These are phyloP conservation scores for Nematodospora valgi DNA, from an alignment of 805 yeast genomes.

Conservation along the genomic window DNA sequence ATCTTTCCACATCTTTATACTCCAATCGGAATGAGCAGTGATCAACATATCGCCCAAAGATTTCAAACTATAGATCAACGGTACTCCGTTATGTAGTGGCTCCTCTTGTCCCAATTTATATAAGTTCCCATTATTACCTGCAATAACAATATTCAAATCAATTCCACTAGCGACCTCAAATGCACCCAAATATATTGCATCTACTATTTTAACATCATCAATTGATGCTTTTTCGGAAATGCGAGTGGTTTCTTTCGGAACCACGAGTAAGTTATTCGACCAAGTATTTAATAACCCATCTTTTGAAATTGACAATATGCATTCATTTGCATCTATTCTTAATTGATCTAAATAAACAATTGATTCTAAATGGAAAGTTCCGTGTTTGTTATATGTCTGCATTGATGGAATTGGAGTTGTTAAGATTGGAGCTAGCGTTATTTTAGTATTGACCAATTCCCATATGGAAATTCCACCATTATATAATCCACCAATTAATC, in stretches of 20 bases:
- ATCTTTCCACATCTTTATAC: constrained; percentile 18
- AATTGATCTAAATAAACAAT: constrained; percentile 22
- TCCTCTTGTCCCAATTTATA: background rate
- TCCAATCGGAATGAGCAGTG: constrained; percentile 23
- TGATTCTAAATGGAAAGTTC: constrained; percentile 17
- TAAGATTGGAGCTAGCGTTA: constrained; percentile 7
- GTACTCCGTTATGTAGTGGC: background rate
- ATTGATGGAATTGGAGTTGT: constrained; percentile 8
- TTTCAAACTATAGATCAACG: background rate
- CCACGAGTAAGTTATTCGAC: constrained; percentile 31
- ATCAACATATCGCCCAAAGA: constrained; percentile 10
- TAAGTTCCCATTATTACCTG: constrained; percentile 4
- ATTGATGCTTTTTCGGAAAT: constrained; percentile 1
- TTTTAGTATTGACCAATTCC: constrained; percentile 28
- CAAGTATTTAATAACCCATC: constrained; percentile 30
- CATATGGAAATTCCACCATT: constrained; percentile 53
- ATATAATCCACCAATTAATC: constrained; percentile 46
- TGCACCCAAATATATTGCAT: constrained; percentile 2
- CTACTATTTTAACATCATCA: background rate
- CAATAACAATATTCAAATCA: constrained; percentile 1
- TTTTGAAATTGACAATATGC: constrained; percentile 17
- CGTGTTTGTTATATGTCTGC: no score
- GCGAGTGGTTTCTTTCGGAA: constrained; percentile 21
- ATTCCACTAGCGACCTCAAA: constrained; percentile 4
- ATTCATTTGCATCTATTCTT: constrained; percentile 18